Evolutionary conservation across 306 rosid genomes (phyloP).

Genomic region (Geum urbanum): DNA sequence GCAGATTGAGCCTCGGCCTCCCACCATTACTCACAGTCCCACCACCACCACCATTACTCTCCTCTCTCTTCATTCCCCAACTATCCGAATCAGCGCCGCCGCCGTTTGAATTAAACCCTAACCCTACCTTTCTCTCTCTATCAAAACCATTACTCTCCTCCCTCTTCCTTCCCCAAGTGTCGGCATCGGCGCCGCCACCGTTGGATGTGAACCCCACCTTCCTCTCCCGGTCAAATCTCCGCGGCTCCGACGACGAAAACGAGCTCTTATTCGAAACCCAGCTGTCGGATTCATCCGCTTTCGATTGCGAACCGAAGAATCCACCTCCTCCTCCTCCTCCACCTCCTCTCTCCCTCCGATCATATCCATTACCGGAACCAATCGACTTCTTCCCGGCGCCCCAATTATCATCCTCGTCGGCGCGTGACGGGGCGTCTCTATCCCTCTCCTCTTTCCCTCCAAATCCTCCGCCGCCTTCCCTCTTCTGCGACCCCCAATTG

Average conservation of each 20-base stretch:
- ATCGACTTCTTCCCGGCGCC: constrained; percentile 60
- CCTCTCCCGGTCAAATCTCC: constrained; percentile 62
- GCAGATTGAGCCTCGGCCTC: constrained; percentile 78
- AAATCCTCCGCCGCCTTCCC: constrained; percentile 28
- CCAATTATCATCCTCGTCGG: constrained; percentile 90
- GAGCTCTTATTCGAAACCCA: constrained; percentile 75
- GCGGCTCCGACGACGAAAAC: constrained; percentile 46
- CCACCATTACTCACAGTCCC: constrained; percentile 25
- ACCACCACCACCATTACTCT: constrained; percentile 18
- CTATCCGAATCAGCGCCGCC: constrained; percentile 63
- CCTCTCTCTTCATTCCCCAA: constrained; percentile 57
- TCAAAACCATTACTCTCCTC: constrained; percentile 25
- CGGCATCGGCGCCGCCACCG: constrained; percentile 42
- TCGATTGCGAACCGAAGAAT: constrained; percentile 72
- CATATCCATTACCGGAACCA: constrained; percentile 45
- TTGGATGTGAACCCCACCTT: constrained; percentile 30
- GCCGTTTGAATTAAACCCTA: constrained; percentile 29
- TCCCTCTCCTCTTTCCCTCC: constrained; percentile 42
- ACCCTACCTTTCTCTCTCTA: constrained; percentile 47
- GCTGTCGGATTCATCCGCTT: constrained; percentile 81
- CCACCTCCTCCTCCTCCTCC: too few species aligned
- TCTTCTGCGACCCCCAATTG: constrained; percentile 69
- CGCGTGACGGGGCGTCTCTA: constrained; percentile 72
- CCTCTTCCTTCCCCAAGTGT: constrained; percentile 41
- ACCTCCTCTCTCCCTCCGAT: constrained; percentile 41